Evolutionary conservation across 2,329 filamentous ascomycete genomes (phyloP), one percentile per base, ranked within the genome.

Genomic region (Colletotrichum ledebouriae): DNA sequence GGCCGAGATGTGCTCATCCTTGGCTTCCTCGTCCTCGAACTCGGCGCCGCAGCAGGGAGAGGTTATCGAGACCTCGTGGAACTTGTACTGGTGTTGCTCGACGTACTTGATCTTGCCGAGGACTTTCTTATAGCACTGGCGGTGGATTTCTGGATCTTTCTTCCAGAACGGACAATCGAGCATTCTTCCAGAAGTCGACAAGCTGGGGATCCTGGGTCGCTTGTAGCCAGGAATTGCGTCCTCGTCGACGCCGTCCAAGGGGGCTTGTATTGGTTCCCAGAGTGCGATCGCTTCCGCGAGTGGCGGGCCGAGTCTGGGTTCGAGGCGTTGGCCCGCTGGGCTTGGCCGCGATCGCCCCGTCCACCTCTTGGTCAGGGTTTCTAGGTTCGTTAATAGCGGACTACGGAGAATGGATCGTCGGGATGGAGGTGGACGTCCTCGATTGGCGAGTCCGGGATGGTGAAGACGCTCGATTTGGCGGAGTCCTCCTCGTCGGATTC

Each of bases 101-200:
- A 78, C 75, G 33, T 76, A 73, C 17, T 73, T 71, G n/a, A 77
- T 72, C 6, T 68, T 67, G 7, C 63, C 66, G n/a, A 79, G 62
- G 37, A 72, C 73, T n/a, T 73, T 74, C 13, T 62, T 67, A 47
- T 75, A 76, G 59, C 76, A 78, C 12, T 71, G 59, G 4, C 73
- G 69, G 68, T 78, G 72, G 10, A 67, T 61, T 3, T 70, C 63
- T 1, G 71, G 73, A 25, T 76, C 73, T n/a, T 72, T 72, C 56
- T 78, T 78, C 58, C 73, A 76, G 52, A 75, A 77, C 1, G 76
- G 76, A 33, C 76, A 77, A 1, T 76, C 76, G 15, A 68, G 62
- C 37, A 34, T 52, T 17, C 34, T 66, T 6, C 44, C 44, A 12
- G 44, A 12, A 6, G 44, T 12, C 25, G 17, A 9, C 4, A 37